A percentile compares a stretch with the other conserved stretches of the same genome.
Evolutionary conservation across 2,329 filamentous ascomycete species (phyloP).

Genomic region (Penicillium rolfsii): DNA sequence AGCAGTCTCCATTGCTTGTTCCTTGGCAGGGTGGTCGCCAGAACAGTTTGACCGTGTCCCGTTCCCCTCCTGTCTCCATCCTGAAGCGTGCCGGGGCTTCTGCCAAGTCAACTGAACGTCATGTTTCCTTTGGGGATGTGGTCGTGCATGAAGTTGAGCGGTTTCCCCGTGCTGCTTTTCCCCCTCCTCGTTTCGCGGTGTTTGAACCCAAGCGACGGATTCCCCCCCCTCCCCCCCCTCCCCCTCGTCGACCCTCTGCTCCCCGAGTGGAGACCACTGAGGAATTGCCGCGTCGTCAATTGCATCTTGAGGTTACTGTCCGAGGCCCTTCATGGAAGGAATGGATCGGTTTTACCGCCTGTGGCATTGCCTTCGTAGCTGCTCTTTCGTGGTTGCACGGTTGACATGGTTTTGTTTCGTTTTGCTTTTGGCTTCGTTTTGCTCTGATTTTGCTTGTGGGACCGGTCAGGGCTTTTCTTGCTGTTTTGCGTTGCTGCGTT

Average conservation of each 20-base stretch:
- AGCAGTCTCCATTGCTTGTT: background rate
- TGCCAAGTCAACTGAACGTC: background rate
- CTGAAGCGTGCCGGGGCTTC: background rate
- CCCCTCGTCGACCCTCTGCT: background rate
- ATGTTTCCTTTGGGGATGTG: conserved; percentile 3
- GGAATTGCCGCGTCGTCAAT: background rate
- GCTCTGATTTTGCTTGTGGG: background rate
- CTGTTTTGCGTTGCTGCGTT: background rate
- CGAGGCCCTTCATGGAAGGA: background rate
- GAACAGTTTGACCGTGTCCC: background rate
- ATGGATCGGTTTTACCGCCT: background rate
- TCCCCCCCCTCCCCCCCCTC: background rate
- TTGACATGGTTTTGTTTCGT: background rate
- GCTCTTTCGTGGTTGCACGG: background rate
- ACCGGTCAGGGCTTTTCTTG: background rate
- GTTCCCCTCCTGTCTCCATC: background rate
- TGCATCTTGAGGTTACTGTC: background rate
- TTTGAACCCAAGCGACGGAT: background rate
- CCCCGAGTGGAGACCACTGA: background rate
- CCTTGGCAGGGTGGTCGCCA: background rate
- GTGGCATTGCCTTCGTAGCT: background rate
- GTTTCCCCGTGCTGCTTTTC: background rate
- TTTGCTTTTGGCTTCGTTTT: background rate
- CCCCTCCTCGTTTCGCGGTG: background rate
- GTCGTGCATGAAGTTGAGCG: background rate